Evolutionary conservation across 2,329 filamentous ascomycete species (phyloP), one percentile per base, ranked within the genome.

Genomic region (Grosmannia serpens): DNA sequence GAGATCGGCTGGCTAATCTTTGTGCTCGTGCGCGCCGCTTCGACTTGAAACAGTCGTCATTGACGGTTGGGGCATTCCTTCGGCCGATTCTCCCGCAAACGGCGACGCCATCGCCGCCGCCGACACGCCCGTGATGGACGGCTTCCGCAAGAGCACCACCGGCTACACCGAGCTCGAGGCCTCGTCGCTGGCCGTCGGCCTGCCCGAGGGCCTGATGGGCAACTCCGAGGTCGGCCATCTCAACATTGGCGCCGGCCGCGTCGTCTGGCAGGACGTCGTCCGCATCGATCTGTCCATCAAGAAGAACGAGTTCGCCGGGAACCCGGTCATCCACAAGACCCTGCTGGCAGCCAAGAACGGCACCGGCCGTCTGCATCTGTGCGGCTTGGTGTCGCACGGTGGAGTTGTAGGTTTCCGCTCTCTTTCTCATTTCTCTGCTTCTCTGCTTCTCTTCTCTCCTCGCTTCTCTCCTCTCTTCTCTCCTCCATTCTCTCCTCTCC

Each of bases 221-320:
- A 99, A 99, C 80, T 95, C 89, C 67, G 94, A 99, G 75, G 94
- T 99, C 72, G 94, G 94, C 62, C 94, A 99, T 75, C 76, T 99
- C 77, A 99, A 99, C 81, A 97, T 99, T 72, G 94, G 94, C 68
- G 94, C 94, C 60, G 94, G 94, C 60, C 84, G 94, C 69, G 94
- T 99, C 62, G 94, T 99, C 68, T 99, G 94, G 94, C 94, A 99
- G 74, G 92, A 94, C 73, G 89, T 95, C 64, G 94, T 99, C 65
- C 88, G 94, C 68, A 99, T 99, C 75, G 94, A 96, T 74, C 87
- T 87, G 76, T 87, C 88, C 49, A 86, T 96, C 77, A 94, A 92
- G 81, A 90, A 91, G 68, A 84, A 82, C 64, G 84, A 95, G 73
- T 74, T 96, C 67, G 81, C 84, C 73, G 80, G 87, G 71, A 85